Percentiles rank a stretch among this genome's conserved stretches.
phyloP scores from a whole-genome alignment of 129 eudicot species.

The Centella asiatica region DNA sequence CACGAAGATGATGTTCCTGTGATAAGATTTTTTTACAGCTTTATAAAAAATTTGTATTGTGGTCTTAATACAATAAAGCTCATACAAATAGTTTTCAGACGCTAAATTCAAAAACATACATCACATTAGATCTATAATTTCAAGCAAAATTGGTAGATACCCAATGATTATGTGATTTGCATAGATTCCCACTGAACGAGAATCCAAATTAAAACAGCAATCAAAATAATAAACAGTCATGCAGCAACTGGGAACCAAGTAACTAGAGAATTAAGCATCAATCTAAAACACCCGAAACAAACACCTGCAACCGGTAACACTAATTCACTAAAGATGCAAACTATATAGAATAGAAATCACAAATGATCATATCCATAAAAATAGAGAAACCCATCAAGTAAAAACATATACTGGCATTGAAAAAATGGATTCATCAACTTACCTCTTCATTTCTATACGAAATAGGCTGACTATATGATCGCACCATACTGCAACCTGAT shows the following conservation, averaged over 20 bases:
- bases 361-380: not conserved
- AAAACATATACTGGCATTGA: not conserved
- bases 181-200: not conserved
- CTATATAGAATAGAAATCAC: not conserved
- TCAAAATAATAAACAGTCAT: too few species aligned
- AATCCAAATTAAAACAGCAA: too few species aligned
- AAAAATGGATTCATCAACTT: conserved; percentile 3
- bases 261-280: too few species aligned
- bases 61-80: not conserved
- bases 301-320: not conserved
- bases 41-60: not conserved
- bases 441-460: conserved; percentile 48
- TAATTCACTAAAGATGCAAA: not conserved
- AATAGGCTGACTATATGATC: conserved; percentile 66
- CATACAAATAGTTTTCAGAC: not conserved
- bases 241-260: too few species aligned
- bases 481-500: conserved; percentile 43
- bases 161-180: not conserved
- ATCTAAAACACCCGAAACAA: not conserved
- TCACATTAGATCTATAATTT: not conserved
- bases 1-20: conserved; percentile 68
- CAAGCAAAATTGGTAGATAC: not conserved
- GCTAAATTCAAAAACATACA: not conserved
- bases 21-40: not conserved
- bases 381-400: not conserved